phyloP scores from a whole-genome alignment of 768 basidiomycete species.

The Coprinopsis strossmayeri region DNA sequence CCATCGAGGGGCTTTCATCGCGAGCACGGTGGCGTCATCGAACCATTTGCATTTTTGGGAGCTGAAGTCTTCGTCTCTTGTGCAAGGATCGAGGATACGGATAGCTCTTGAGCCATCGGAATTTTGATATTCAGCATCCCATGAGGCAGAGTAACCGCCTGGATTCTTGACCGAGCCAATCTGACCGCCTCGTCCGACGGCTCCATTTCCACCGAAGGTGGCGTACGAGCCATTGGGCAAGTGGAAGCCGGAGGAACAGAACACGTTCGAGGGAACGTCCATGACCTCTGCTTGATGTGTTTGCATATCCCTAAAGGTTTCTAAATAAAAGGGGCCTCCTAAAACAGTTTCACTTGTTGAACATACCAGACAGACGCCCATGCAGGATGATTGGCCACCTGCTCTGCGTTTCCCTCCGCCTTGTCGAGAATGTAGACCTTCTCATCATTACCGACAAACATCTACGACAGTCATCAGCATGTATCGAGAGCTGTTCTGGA shows the following conservation, averaged over 20 bases:
- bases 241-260: conserved; percentile 81
- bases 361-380: conserved; percentile 66
- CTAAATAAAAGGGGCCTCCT: not conserved
- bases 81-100: conserved; percentile 78
- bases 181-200: conserved; percentile 59
- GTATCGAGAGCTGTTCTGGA: conserved; percentile 11
- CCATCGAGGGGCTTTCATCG: conserved; percentile 70
- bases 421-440: conserved; percentile 94
- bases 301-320: conserved; percentile 47
- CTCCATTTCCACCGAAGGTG: conserved; percentile 75
- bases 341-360: not conserved
- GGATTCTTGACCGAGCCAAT: conserved; percentile 45
- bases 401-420: conserved; percentile 66
- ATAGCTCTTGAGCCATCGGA: conserved; percentile 78
- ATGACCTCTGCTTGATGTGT: conserved; percentile 55
- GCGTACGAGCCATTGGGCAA: conserved; percentile 72
- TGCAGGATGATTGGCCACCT: conserved; percentile 64
- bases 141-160: conserved; percentile 39
- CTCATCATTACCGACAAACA: conserved; percentile 74
- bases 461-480: conserved; percentile 29
- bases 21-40: conserved; percentile 53
- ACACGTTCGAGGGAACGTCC: conserved; percentile 68
- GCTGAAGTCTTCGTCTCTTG: conserved; percentile 36
- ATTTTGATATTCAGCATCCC: conserved; percentile 67
- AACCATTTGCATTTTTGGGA: conserved; percentile 62